These are phyloP conservation scores for Melastoma candidum DNA, from an alignment of 441 rosid species.

Conservation along the genomic window DNA sequence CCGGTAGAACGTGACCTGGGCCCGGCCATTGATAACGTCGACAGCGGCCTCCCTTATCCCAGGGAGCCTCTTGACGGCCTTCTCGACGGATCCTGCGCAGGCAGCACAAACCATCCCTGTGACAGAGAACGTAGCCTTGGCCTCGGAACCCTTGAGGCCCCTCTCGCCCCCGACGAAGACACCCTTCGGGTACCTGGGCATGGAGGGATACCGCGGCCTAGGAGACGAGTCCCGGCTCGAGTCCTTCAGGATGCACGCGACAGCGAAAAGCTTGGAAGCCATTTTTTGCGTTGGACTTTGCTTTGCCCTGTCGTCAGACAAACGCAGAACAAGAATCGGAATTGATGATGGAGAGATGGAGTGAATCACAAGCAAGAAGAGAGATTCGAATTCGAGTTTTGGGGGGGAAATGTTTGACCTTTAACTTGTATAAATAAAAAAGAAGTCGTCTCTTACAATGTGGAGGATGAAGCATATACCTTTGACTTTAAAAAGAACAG, in stretches of 20 bases:
- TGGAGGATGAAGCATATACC: too few relatives aligned
- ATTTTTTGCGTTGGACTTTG: slow-evolving; percentile 13
- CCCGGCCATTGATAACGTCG: slow-evolving; percentile 55
- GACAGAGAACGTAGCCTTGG: slow-evolving; percentile 44
- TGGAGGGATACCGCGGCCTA: slow-evolving; percentile 48
- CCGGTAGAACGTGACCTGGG: slow-evolving; percentile 54
- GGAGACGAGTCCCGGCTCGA: slow-evolving; percentile 34
- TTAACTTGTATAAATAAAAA: too few relatives aligned
- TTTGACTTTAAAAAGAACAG: too few relatives aligned
- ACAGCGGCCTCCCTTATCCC: slow-evolving; percentile 61
- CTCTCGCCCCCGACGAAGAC: slow-evolving; percentile 24
- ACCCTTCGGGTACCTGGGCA: slow-evolving; percentile 58
- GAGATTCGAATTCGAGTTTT: too few relatives aligned
- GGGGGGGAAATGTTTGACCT: too few relatives aligned
- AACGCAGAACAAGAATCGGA: too few relatives aligned
- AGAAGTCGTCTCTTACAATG: too few relatives aligned
- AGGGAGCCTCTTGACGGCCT: slow-evolving; percentile 62
- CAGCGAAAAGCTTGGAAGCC: slow-evolving; percentile 59
- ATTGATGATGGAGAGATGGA: too few relatives aligned
- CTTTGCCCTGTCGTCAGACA: too few relatives aligned
- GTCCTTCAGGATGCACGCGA: slow-evolving; percentile 53
- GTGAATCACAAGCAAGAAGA: too few relatives aligned
- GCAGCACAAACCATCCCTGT: slow-evolving; percentile 72
- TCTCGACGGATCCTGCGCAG: slow-evolving; percentile 79
- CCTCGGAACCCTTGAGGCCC: slow-evolving; percentile 22